A percentile compares a stretch with the other conserved stretches of the same genome.
These are phyloP conservation scores for Cystobasidium slooffiae DNA, from an alignment of 1,284 basidiomycete species.

Conservation along the genomic window DNA sequence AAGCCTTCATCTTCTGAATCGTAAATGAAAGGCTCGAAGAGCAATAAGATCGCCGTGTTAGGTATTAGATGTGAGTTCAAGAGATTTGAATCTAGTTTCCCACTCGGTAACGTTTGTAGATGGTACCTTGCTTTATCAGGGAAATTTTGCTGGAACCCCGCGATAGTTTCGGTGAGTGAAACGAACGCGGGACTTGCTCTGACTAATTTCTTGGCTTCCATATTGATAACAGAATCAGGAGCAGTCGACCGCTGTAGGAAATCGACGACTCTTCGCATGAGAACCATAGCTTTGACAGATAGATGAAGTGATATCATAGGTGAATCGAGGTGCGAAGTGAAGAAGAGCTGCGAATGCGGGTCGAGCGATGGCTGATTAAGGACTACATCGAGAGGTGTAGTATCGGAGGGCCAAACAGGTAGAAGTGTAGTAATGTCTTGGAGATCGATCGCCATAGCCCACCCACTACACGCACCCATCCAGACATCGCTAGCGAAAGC, in stretches of 20 bases:
- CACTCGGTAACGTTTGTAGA: constrained; percentile 17
- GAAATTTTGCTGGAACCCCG: constrained; percentile 21
- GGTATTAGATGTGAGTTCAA: constrained; percentile 39
- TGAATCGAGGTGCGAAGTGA: constrained; percentile 33
- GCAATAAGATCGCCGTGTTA: constrained; percentile 25
- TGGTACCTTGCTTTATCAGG: constrained; percentile 28
- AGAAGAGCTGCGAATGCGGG: constrained; percentile 38
- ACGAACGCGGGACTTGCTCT: constrained; percentile 24
- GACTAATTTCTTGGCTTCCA: constrained; percentile 25
- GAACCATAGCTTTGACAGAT: constrained; percentile 35
- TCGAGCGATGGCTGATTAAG: constrained; percentile 35
- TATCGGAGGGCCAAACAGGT: constrained; percentile 39
- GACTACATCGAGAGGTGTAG: constrained; percentile 37
- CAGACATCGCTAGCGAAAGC: constrained; percentile 34
- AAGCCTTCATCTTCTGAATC: constrained; percentile 31
- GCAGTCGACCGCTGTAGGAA: constrained; percentile 33
- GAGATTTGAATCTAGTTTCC: constrained; percentile 34
- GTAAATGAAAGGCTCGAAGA: constrained; percentile 35
- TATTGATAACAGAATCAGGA: constrained; percentile 24
- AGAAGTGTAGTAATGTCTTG: constrained; percentile 35
- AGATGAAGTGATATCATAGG: constrained; percentile 37
- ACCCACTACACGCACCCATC: constrained; percentile 40
- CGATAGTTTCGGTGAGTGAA: constrained; percentile 1
- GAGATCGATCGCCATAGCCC: constrained; percentile 25
- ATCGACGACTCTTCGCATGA: constrained; percentile 14